Evolutionary conservation across 2,329 filamentous ascomycete genomes (phyloP).

Genomic region (Thermothelomyces thermophilus): DNA sequence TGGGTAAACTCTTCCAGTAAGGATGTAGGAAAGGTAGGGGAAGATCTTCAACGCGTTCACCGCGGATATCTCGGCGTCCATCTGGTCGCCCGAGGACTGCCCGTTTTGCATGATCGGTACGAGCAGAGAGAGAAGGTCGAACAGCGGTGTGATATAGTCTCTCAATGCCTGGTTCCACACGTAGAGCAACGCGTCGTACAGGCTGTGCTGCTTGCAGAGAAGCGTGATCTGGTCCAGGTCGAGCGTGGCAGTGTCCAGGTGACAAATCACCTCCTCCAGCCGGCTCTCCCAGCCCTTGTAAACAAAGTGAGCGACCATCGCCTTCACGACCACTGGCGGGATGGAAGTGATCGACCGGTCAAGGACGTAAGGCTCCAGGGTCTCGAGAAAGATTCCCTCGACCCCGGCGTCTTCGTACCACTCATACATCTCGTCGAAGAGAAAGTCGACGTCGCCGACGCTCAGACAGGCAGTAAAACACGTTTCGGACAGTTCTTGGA

Average conservation of each 20-base stretch:
- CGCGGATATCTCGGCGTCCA: constrained; percentile 54
- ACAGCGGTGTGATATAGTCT: constrained; percentile 86
- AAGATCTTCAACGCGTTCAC: constrained; percentile 85
- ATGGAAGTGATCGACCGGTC: constrained; percentile 67
- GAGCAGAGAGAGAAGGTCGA: constrained; percentile 71
- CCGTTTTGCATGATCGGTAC: constrained; percentile 52
- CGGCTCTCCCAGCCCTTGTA: constrained; percentile 66
- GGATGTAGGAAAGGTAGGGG: constrained; percentile 83
- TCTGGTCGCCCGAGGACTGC: constrained; percentile 45
- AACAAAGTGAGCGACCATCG: constrained; percentile 76
- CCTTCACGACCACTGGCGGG: constrained; percentile 79
- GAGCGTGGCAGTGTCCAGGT: constrained; percentile 82
- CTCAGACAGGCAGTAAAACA: constrained; percentile 79
- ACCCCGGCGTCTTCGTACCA: constrained; percentile 75
- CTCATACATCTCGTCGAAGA: constrained; percentile 87
- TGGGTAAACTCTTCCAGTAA: constrained; percentile 89
- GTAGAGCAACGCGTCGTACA: constrained; percentile 94
- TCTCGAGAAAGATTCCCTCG: constrained; percentile 75
- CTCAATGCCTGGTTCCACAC: constrained; percentile 88
- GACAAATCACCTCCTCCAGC: constrained; percentile 90
- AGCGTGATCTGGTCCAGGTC: constrained; percentile 90
- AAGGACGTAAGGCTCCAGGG: constrained; percentile 80
- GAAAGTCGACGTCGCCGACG: constrained; percentile 70
- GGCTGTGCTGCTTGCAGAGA: constrained; percentile 81
- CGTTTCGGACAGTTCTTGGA: constrained; percentile 72